These are phyloP conservation scores for Kalmusia sp. DNA, from an alignment of 2,329 filamentous ascomycete species.

Conservation along the genomic window DNA sequence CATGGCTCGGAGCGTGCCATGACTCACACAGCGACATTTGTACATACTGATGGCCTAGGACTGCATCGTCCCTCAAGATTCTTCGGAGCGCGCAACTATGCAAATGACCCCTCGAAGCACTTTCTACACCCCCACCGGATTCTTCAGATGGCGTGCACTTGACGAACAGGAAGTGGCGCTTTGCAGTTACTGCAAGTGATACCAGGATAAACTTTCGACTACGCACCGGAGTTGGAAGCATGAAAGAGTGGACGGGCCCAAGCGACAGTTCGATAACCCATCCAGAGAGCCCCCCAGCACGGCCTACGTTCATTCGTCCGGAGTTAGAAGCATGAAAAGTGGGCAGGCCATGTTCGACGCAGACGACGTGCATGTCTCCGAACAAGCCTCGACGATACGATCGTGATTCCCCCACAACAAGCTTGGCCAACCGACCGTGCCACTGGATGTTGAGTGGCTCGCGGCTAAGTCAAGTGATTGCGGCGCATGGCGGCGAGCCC, in stretches of 20 bases:
- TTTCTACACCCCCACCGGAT: too few species aligned
- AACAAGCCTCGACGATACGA: conserved; percentile 35
- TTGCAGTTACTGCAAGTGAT: too few species aligned
- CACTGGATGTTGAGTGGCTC: conserved; percentile 40
- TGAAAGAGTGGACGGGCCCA: too few species aligned
- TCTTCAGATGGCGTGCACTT: conserved; percentile 42
- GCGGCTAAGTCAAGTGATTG: conserved; percentile 24
- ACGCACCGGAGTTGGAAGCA: too few species aligned
- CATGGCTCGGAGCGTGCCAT: not conserved
- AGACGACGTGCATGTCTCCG: conserved; percentile 33
- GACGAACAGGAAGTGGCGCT: conserved; percentile 40
- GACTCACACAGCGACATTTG: not conserved
- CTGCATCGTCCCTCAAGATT: conserved; percentile 26
- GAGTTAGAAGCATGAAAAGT: conserved; percentile 19
- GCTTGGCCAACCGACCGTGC: conserved; percentile 28
- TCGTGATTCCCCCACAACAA: conserved; percentile 23
- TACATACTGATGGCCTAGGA: not conserved
- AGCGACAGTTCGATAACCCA: too few species aligned
- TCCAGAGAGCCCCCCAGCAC: too few species aligned
- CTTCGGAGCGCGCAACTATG: conserved; percentile 26
- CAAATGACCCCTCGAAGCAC: too few species aligned
- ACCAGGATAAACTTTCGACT: too few species aligned
- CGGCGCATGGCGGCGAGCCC: conserved; percentile 17
- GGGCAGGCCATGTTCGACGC: conserved; percentile 25
- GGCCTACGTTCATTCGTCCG: too few species aligned